A percentile compares a stretch with the other conserved stretches of the same genome.
Evolutionary conservation across 805 yeast species (phyloP).

Genomic region (Wickerhamiella domercqiae): DNA sequence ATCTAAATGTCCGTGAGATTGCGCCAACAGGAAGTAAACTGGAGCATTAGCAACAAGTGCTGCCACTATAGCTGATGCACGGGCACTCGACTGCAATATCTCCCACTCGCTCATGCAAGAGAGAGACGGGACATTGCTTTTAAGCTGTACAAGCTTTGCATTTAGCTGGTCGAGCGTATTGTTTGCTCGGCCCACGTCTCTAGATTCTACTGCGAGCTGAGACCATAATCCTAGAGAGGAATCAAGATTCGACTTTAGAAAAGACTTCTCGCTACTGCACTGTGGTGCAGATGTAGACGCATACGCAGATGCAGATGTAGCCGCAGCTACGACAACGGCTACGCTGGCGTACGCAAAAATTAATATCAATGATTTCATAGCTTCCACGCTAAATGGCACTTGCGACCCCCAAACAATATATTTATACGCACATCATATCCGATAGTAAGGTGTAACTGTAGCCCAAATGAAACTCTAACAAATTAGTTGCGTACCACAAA

Average conservation of each 20-base stretch:
- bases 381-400: too few species aligned
- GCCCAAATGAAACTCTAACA: too few species aligned
- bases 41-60: neutral
- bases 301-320: too few species aligned
- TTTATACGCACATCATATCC: too few species aligned
- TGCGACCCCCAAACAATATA: too few species aligned
- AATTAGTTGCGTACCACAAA: too few species aligned
- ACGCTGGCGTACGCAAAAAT: too few species aligned
- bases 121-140: neutral
- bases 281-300: too few species aligned
- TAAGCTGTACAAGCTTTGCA: neutral
- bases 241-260: conserved; percentile 1
- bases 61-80: neutral
- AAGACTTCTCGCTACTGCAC: too few species aligned
- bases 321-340: too few species aligned
- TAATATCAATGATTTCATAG: too few species aligned
- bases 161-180: neutral
- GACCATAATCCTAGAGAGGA: neutral
- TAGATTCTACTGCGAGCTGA: neutral
- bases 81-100: neutral
- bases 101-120: neutral
- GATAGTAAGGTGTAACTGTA: too few species aligned
- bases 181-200: neutral
- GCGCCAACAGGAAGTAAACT: neutral
- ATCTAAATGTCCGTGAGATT: neutral